These are phyloP conservation scores for Amphichorda felina DNA, from an alignment of 2,329 filamentous ascomycete species.

Conservation along the genomic window DNA sequence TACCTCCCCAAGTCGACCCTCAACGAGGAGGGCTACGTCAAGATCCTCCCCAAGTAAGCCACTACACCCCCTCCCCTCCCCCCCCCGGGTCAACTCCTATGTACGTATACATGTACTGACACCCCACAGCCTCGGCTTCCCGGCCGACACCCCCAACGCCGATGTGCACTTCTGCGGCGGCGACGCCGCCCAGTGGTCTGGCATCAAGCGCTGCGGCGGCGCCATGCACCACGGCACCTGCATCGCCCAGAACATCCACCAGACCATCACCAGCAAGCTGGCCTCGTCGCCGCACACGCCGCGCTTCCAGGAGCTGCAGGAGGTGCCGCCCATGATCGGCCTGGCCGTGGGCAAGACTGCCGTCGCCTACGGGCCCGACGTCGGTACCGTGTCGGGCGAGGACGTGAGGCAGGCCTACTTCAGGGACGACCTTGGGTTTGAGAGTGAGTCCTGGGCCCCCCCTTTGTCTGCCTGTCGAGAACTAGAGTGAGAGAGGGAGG, in stretches of 20 bases:
- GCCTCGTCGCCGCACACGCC: background rate
- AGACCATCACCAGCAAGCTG: conserved; percentile 38
- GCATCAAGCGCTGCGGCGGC: conserved; percentile 67
- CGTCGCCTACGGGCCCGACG: conserved; percentile 46
- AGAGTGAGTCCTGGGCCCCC: conserved; percentile 37
- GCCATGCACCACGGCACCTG: conserved; percentile 62
- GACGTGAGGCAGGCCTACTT: conserved; percentile 55
- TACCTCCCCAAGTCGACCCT: conserved; percentile 49
- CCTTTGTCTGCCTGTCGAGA: background rate
- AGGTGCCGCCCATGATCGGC: conserved; percentile 49
- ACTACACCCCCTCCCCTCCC: background rate
- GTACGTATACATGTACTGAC: background rate
- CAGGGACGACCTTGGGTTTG: conserved; percentile 54
- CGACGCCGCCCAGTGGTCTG: conserved; percentile 59
- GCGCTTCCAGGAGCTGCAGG: conserved; percentile 6
- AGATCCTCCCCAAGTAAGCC: conserved; percentile 42
- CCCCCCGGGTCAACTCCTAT: no score
- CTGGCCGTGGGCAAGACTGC: conserved; percentile 61
- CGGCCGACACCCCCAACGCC: conserved; percentile 38
- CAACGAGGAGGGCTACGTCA: conserved; percentile 54
- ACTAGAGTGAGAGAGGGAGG: background rate
- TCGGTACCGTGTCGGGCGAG: conserved; percentile 46
- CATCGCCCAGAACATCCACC: conserved; percentile 55
- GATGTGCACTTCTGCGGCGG: conserved; percentile 56
- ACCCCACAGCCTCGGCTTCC: conserved; percentile 38